These are phyloP conservation scores for Globisporangium apiculatum DNA, from an alignment of 352 stramenopile species.

Conservation along the genomic window DNA sequence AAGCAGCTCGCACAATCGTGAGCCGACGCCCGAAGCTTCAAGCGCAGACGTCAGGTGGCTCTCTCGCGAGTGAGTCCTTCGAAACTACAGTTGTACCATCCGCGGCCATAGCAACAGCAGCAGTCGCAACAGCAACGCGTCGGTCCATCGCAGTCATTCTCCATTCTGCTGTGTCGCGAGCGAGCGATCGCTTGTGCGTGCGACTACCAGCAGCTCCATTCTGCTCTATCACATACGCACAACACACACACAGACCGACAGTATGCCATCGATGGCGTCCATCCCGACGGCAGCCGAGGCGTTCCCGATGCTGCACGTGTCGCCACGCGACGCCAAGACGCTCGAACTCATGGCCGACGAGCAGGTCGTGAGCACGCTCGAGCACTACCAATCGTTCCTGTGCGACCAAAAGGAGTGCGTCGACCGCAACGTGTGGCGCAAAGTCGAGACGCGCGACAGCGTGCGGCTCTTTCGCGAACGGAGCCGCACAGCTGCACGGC, in stretches of 20 bases:
- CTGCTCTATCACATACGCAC: no score
- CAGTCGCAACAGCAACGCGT: no score
- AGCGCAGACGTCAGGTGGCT: no score
- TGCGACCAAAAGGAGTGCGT: constrained; percentile 8
- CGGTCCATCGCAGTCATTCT: no score
- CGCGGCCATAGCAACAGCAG: no score
- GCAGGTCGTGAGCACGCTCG: constrained; percentile 7
- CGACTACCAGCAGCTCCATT: no score
- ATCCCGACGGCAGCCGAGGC: constrained; percentile 6
- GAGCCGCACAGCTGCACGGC: constrained; percentile 1
- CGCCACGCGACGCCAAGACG: constrained; percentile 3
- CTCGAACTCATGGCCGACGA: constrained; percentile 6
- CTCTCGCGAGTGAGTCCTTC: no score
- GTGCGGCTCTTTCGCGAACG: constrained; percentile 4
- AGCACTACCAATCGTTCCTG: constrained; percentile 9
- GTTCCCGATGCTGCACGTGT: constrained; percentile 9
- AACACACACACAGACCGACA: not conserved
- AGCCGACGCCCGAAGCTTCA: no score
- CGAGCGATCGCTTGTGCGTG: no score
- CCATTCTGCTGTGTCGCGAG: no score
- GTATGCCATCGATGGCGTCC: not conserved
- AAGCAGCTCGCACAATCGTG: no score
- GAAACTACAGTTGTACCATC: no score
- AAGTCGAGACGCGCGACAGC: constrained; percentile 1
- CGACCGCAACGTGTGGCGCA: constrained; percentile 8